Percentiles rank a stretch among this genome's conserved stretches.
phyloP scores from a whole-genome alignment of 805 yeast species.

The Suhomyces xylopsoci region DNA sequence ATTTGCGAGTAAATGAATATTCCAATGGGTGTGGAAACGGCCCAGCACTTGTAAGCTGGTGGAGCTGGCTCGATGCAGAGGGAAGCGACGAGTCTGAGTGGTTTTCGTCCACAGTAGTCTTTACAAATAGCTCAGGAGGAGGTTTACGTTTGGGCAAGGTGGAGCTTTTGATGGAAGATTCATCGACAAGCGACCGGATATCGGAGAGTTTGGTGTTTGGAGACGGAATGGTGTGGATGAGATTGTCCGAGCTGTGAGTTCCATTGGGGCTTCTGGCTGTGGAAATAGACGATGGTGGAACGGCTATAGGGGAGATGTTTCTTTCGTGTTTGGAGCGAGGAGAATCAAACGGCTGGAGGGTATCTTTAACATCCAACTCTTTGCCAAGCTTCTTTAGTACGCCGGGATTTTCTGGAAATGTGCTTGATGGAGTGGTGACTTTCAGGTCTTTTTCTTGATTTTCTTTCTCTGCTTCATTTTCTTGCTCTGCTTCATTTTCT shows the following conservation, averaged over 20 bases:
- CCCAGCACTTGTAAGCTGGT: background rate
- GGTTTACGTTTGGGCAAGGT: conserved; percentile 23
- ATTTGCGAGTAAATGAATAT: conserved; percentile 6
- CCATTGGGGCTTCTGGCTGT: conserved; percentile 23
- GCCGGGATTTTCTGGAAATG: background rate
- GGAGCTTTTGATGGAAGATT: background rate
- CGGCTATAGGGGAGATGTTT: conserved; percentile 20
- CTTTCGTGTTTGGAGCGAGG: background rate
- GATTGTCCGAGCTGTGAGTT: conserved; percentile 19
- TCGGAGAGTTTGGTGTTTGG: conserved; percentile 7
- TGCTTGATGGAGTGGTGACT: background rate
- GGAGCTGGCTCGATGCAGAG: background rate
- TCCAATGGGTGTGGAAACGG: background rate
- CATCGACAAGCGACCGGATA: conserved; percentile 3
- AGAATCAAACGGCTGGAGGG: background rate
- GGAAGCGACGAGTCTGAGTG: background rate
- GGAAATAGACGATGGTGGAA: conserved; percentile 29
- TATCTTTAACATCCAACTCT: background rate
- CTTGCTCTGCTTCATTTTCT: background rate
- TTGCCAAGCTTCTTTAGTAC: background rate
- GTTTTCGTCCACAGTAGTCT: background rate
- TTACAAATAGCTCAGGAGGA: conserved; percentile 17
- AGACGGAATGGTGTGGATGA: conserved; percentile 8
- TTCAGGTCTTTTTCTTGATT: too few species aligned
- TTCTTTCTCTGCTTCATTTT: too few species aligned